Percentiles rank a stretch among this genome's conserved stretches.
These are phyloP conservation scores for Mycena kentingensis DNA, from an alignment of 768 basidiomycete genomes.

Conservation along the genomic window DNA sequence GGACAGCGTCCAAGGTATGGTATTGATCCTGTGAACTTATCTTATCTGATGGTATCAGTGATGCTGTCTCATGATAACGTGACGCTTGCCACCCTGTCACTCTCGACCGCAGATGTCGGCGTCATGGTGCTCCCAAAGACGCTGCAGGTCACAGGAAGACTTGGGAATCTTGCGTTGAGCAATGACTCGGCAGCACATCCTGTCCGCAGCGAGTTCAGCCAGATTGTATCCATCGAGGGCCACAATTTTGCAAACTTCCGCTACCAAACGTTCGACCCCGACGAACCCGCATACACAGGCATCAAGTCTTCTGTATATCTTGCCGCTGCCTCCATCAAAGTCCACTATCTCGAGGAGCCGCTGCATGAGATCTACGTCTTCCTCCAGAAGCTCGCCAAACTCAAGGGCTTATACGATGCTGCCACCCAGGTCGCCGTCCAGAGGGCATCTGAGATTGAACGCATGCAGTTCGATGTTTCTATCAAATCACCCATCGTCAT, in stretches of 20 bases:
- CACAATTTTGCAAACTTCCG: slow-evolving; percentile 91
- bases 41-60: slow-evolving; percentile 46
- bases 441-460: slow-evolving; percentile 87
- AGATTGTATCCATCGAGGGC: slow-evolving; percentile 91
- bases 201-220: slow-evolving; percentile 70
- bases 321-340: slow-evolving; percentile 84
- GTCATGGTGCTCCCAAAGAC: slow-evolving; percentile 72
- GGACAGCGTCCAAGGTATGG: slow-evolving; percentile 76
- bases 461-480: slow-evolving; percentile 90
- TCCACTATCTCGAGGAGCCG: slow-evolving; percentile 89
- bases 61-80: slow-evolving; percentile 69
- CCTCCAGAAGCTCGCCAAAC: slow-evolving; percentile 78
- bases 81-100: slow-evolving; percentile 81
- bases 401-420: slow-evolving; percentile 94
- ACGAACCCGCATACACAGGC: slow-evolving; percentile 67
- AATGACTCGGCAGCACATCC: slow-evolving; percentile 64
- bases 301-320: slow-evolving; percentile 83
- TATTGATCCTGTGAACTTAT: slow-evolving; percentile 5
- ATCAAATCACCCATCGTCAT: slow-evolving; percentile 91
- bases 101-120: slow-evolving; percentile 88
- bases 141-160: slow-evolving; percentile 74
- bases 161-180: slow-evolving; percentile 80
- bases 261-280: slow-evolving; percentile 88
- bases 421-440: slow-evolving; percentile 93
- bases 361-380: slow-evolving; percentile 87